These are phyloP conservation scores for Arabis alpina DNA, from an alignment of 345 rosid genomes.

Conservation along the genomic window DNA sequence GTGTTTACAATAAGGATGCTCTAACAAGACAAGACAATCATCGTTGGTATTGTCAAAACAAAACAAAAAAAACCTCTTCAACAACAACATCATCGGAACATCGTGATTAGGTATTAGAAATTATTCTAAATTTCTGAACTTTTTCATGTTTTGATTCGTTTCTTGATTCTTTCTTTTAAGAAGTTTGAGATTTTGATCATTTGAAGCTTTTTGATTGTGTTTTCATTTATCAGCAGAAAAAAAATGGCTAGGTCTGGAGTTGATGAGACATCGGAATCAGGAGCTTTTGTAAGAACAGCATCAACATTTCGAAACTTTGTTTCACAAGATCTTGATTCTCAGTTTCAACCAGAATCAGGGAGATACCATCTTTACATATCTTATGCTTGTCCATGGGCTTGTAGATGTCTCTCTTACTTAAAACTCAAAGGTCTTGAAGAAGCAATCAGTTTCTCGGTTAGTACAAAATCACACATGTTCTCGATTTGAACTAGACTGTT, in stretches of 20 bases:
- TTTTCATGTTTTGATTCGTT: constrained; percentile 11
- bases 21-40: not conserved
- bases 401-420: constrained; percentile 82
- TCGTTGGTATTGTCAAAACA: not conserved
- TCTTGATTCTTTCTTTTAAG: not conserved
- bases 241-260: constrained; percentile 79
- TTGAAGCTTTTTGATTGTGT: not conserved
- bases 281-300: constrained; percentile 79
- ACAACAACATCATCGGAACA: constrained; percentile 1
- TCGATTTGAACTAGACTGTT: not conserved
- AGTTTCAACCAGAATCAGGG: constrained; percentile 74
- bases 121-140: not conserved
- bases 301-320: constrained; percentile 79
- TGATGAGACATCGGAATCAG: constrained; percentile 77
- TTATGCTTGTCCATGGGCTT: constrained; percentile 98
- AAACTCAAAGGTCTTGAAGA: constrained; percentile 83
- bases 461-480: constrained; percentile 24
- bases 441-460: constrained; percentile 75
- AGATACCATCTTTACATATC: constrained; percentile 93
- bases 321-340: constrained; percentile 60
- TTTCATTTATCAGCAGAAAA: not conserved
- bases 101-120: constrained; percentile 16
- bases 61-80: not conserved
- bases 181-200: not conserved
- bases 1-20: too few relatives aligned